Evolutionary conservation across 352 stramenopile species (phyloP), one percentile per base, ranked within the genome.

Genomic region (Pythium pectinolyticum): DNA sequence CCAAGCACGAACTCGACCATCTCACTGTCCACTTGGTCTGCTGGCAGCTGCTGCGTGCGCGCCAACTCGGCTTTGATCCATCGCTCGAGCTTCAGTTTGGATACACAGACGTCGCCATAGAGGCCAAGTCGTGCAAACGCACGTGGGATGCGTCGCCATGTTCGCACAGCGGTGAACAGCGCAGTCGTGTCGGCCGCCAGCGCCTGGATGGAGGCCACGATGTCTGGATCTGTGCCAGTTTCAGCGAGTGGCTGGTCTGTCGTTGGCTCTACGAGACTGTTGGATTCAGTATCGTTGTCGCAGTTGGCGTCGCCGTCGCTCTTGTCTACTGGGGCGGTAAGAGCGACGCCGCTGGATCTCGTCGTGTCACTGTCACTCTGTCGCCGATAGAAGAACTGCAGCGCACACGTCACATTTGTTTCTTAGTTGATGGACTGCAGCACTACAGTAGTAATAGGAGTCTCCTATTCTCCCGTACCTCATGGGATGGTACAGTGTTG

Each of bases 1-100:
- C 82, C 83, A 8, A 74, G 35, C 5, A 92, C 56, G 70, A 84
- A 94, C 10, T 88, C 77, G 9, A 87, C 73, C 7, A 94, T 63
- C 27, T 92, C 85, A 10, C 70, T 51, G 43, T 89, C 80, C 39
- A 89, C 35, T 5, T 75, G 69, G 28, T 63, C 67, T 19, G 17
- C 1, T 19, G 49, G 14, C 17, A 47, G 37, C 6, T 78, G 67
- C 19, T 79, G 47, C 0, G 64, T 63, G 12, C 72, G 77, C 56
- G 63, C 75, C 8, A 89, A 54, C 57, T 92, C 78, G 5, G 66
- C 60, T 22, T 63, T 67, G 51, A 86, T 43, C 78, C 79, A 86
- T 19, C 74, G 72, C 22, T 66, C 62, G 28, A 86, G 59, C 4
- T 67, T 63, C 28, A 52, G 37, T 5, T 57, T 37, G 27, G 55